phyloP scores from a whole-genome alignment of 2,329 filamentous ascomycete species.

The Grosmannia serpens region DNA sequence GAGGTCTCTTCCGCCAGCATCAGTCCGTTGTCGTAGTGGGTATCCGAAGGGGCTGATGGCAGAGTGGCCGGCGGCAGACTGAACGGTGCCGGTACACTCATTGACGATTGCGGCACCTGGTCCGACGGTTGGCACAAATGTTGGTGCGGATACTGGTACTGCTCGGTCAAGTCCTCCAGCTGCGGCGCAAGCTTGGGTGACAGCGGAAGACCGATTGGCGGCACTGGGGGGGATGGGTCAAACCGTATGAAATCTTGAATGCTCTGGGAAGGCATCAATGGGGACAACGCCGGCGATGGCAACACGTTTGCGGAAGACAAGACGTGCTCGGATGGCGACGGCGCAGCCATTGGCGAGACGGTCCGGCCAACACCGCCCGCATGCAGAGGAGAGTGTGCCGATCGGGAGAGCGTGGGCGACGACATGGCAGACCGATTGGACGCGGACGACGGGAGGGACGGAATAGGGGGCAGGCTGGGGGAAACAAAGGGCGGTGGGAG shows the following conservation, averaged over 20 bases:
- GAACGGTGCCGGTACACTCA: background rate
- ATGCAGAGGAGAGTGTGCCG: background rate
- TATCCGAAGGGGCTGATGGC: constrained; percentile 2
- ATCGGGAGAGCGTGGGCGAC: background rate
- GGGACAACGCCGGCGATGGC: background rate
- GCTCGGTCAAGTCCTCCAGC: background rate
- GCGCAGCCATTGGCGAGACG: background rate
- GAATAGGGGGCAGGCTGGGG: background rate
- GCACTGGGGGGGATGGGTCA: constrained; percentile 9
- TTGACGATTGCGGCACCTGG: background rate
- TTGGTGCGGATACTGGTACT: background rate
- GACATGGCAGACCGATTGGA: background rate
- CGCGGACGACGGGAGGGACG: background rate
- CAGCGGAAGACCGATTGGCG: constrained; percentile 8
- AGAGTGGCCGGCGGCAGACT: constrained; percentile 1
- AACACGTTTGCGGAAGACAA: background rate
- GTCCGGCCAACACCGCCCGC: background rate
- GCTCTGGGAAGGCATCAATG: constrained; percentile 1
- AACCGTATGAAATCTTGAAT: constrained; percentile 13
- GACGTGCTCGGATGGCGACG: background rate
- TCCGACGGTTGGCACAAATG: background rate
- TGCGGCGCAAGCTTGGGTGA: constrained; percentile 3
- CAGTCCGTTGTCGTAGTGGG: constrained; percentile 5
- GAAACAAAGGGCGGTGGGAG: background rate
- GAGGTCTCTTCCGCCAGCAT: constrained; percentile 8